Evolutionary conservation across 208 protist genomes (phyloP).

Genomic region (Acanthamoeba healyi): DNA sequence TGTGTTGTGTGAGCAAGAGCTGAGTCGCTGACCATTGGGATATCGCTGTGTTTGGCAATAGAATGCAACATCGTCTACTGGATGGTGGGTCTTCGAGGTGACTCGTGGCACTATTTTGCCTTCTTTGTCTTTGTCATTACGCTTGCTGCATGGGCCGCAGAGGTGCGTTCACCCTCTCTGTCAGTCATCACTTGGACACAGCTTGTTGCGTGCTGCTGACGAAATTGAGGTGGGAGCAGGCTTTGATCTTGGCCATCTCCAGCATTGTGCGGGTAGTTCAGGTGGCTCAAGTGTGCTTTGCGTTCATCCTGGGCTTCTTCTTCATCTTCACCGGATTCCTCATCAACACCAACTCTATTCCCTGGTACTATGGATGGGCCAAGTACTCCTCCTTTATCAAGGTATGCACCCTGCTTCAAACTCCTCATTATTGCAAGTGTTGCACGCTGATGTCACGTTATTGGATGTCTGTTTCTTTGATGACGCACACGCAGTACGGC

Average conservation of each 20-base stretch:
- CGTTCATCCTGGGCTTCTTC: slow-evolving; percentile 37
- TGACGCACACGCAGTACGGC: slow-evolving; percentile 16
- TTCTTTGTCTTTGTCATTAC: slow-evolving; percentile 10
- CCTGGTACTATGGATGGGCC: slow-evolving; percentile 29
- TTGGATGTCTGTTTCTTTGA: background rate
- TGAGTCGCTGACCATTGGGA: background rate
- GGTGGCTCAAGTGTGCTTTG: background rate
- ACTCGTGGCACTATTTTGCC: slow-evolving; percentile 20
- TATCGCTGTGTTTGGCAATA: background rate
- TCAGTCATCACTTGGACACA: background rate
- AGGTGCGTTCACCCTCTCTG: background rate
- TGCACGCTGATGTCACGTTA: too few species aligned
- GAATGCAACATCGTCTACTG: slow-evolving; percentile 42
- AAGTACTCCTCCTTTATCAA: slow-evolving; percentile 62
- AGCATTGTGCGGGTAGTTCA: background rate
- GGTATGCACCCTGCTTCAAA: slow-evolving; percentile 4
- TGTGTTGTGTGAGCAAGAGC: background rate
- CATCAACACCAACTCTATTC: slow-evolving; percentile 56
- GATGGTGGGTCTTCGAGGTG: slow-evolving; percentile 7
- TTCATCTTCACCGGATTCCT: slow-evolving; percentile 50
- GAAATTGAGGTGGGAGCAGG: background rate
- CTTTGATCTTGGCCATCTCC: background rate
- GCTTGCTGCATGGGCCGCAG: background rate
- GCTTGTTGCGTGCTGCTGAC: background rate
- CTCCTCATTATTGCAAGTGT: too few species aligned